Evolutionary conservation across 2,329 filamentous ascomycete species (phyloP).

Genomic region (Leptographium procerum): DNA sequence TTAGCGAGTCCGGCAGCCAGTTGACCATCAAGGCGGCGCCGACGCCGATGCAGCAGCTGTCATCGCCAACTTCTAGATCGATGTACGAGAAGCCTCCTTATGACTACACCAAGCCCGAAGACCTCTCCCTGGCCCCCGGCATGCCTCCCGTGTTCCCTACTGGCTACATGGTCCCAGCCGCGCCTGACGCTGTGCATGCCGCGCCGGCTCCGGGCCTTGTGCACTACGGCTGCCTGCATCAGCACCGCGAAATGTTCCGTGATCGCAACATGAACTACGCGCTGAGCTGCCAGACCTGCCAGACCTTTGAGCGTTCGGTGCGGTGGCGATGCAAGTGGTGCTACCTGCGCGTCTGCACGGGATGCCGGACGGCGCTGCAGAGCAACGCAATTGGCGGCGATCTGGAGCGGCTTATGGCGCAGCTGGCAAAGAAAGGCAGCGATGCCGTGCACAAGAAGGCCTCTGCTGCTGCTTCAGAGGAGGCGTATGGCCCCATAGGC

Average conservation of each 20-base stretch:
- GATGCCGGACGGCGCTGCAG: constrained; percentile 32
- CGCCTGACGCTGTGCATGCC: constrained; percentile 26
- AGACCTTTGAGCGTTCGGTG: constrained; percentile 29
- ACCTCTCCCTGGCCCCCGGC: background rate
- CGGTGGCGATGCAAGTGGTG: constrained; percentile 40
- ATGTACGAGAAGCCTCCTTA: background rate
- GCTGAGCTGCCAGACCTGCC: constrained; percentile 42
- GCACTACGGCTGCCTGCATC: constrained; percentile 34
- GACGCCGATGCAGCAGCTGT: background rate
- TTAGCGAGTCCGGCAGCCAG: constrained; percentile 8
- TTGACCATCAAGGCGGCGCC: constrained; percentile 4
- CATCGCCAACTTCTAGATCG: background rate
- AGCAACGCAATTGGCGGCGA: constrained; percentile 29
- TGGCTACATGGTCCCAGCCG: constrained; percentile 15
- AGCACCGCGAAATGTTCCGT: constrained; percentile 36
- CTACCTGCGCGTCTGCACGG: constrained; percentile 38
- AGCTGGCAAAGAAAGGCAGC: constrained; percentile 7
- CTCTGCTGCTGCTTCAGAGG: background rate
- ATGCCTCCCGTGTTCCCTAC: constrained; percentile 16
- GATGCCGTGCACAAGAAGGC: background rate
- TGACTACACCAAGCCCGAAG: constrained; percentile 1
- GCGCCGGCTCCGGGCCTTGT: constrained; percentile 28
- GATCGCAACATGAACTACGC: constrained; percentile 38
- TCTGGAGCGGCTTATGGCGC: constrained; percentile 28
- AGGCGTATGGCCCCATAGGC: background rate